A percentile compares a stretch with the other conserved stretches of the same genome.
Conservation (phyloP, 2,329 filamentous ascomycete genomes). For the Fusarium napiforme region DNA sequence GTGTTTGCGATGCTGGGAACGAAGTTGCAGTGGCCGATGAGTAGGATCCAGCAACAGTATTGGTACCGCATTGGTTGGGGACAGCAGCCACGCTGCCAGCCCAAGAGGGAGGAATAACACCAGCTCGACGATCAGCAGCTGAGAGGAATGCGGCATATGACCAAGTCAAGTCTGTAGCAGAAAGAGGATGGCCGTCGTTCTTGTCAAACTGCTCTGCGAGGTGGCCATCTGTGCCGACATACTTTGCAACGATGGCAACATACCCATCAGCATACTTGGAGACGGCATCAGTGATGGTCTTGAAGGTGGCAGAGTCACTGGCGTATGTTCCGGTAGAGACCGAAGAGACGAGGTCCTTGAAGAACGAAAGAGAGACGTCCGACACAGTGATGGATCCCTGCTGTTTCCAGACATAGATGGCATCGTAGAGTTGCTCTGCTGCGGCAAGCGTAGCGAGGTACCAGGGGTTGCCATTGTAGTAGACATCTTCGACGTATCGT, state of each 20-base stretch:
- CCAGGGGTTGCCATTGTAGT: slow-evolving; percentile 85
- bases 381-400: slow-evolving; percentile 73
- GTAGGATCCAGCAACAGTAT: slow-evolving; percentile 63
- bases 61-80: slow-evolving; percentile 60
- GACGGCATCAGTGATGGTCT: slow-evolving; percentile 66
- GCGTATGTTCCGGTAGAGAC: slow-evolving; percentile 72
- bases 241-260: slow-evolving; percentile 69
- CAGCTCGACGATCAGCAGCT: slow-evolving; percentile 66
- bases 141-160: slow-evolving; percentile 78
- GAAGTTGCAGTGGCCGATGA: slow-evolving; percentile 57
- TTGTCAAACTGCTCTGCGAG: slow-evolving; percentile 75
- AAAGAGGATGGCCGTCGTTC: slow-evolving; percentile 63
- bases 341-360: slow-evolving; percentile 70
- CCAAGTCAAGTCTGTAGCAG: slow-evolving; percentile 77
- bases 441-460: slow-evolving; percentile 80
- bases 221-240: slow-evolving; percentile 70
- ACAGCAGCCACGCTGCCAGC: slow-evolving; percentile 57
- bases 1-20: slow-evolving; percentile 63
- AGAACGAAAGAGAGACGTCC: slow-evolving; percentile 74
- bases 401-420: slow-evolving; percentile 76
- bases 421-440: slow-evolving; percentile 83
- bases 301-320: slow-evolving; percentile 59
- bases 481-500: slow-evolving; percentile 77
- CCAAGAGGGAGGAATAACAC: slow-evolving; percentile 68
- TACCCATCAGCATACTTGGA: slow-evolving; percentile 70